Conservation (phyloP, 2,329 filamentous ascomycete genomes). For the Aschersonia sp. region DNA sequence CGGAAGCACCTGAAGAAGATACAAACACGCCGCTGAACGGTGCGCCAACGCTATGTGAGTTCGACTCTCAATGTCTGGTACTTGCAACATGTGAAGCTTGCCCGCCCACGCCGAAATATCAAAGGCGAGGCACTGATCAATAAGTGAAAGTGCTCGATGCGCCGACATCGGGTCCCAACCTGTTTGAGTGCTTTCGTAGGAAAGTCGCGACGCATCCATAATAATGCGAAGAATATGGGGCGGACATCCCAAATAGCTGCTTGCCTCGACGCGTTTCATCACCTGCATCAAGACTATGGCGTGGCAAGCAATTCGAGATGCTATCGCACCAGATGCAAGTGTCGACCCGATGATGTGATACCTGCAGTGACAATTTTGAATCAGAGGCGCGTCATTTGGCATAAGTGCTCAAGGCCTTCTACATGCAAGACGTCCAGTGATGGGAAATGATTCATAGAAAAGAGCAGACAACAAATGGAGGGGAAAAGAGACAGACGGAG, state of each 20-base stretch:
- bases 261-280: slow-evolving; percentile 25
- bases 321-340: slow-evolving; percentile 19
- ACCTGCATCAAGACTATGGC: slow-evolving; percentile 23
- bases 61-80: slow-evolving; percentile 25
- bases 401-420: too few relatives aligned
- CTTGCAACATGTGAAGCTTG: slow-evolving; percentile 19
- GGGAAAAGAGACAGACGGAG: too few relatives aligned
- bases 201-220: slow-evolving; percentile 27
- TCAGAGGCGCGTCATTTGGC: too few relatives aligned
- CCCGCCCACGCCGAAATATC: slow-evolving; percentile 27
- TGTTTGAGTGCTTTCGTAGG: slow-evolving; percentile 19
- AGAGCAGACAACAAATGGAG: too few relatives aligned
- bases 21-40: slow-evolving; percentile 30
- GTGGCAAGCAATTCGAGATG: slow-evolving; percentile 23
- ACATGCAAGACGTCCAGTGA: too few relatives aligned
- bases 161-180: slow-evolving; percentile 17
- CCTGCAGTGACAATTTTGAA: slow-evolving; percentile 8
- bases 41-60: slow-evolving; percentile 30
- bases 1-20: slow-evolving; percentile 28
- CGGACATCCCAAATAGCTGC: slow-evolving; percentile 27
- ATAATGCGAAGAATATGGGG: slow-evolving; percentile 29
- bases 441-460: too few relatives aligned
- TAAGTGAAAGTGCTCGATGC: slow-evolving; percentile 22
- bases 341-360: slow-evolving; percentile 27
- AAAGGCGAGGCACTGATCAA: slow-evolving; percentile 25